These are phyloP conservation scores for Podaxis mareebaensis DNA, from an alignment of 768 basidiomycete genomes.

Conservation along the genomic window DNA sequence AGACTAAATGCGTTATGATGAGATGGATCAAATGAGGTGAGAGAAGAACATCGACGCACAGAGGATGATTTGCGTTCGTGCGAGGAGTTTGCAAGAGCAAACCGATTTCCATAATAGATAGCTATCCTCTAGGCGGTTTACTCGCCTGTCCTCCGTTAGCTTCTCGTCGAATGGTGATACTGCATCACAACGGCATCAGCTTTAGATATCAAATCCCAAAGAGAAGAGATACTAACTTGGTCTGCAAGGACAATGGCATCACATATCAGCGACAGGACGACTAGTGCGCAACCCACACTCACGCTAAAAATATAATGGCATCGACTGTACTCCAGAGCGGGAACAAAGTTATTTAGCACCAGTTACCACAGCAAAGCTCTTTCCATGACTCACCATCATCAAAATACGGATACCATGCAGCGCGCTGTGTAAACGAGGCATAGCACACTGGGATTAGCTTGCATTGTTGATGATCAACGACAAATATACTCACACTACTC, in stretches of 20 bases:
- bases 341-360: slow-evolving; percentile 13
- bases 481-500: slow-evolving; percentile 50
- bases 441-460: slow-evolving; percentile 11
- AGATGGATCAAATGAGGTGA: not conserved
- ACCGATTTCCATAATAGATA: slow-evolving; percentile 77
- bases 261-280: slow-evolving; percentile 9
- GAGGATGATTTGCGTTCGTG: slow-evolving; percentile 55
- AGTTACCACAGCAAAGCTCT: slow-evolving; percentile 1
- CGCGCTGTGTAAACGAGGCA: slow-evolving; percentile 43
- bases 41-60: slow-evolving; percentile 30
- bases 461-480: slow-evolving; percentile 2
- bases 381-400: slow-evolving; percentile 55
- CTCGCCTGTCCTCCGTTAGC: slow-evolving; percentile 64
- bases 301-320: slow-evolving; percentile 83
- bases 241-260: slow-evolving; percentile 24
- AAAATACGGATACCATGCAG: slow-evolving; percentile 80
- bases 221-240: slow-evolving; percentile 36
- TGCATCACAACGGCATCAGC: slow-evolving; percentile 23
- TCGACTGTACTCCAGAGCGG: slow-evolving; percentile 42
- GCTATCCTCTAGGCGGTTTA: slow-evolving; percentile 80
- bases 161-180: slow-evolving; percentile 84
- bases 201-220: not conserved
- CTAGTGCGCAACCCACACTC: slow-evolving; percentile 24
- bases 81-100: slow-evolving; percentile 64
- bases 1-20: slow-evolving; percentile 34